phyloP scores from a whole-genome alignment of 2,329 filamentous ascomycete species.

The Ophiocordyceps camponoti-saundersi region DNA sequence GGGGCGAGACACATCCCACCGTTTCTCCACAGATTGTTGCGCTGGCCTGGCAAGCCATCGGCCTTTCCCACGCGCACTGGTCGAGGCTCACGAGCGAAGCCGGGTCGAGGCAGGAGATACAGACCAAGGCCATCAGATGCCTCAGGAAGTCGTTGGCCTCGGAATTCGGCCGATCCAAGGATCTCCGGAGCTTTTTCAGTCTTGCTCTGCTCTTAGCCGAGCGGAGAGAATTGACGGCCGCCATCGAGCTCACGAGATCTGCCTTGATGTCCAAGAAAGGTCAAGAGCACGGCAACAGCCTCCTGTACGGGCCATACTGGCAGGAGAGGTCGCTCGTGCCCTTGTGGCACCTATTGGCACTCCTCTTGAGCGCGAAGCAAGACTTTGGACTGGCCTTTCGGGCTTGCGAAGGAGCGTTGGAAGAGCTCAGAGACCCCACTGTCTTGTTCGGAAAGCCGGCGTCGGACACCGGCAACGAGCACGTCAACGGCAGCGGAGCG shows the following conservation, averaged over 20 bases:
- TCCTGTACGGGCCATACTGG: constrained; percentile 33
- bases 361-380: constrained; percentile 72
- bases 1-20: constrained; percentile 17
- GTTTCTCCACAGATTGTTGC: constrained; percentile 48
- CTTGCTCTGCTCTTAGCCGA: constrained; percentile 78
- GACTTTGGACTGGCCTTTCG: constrained; percentile 67
- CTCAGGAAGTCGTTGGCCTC: constrained; percentile 57
- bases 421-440: constrained; percentile 62
- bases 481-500: constrained; percentile 39
- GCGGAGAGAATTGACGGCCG: constrained; percentile 60
- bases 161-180: constrained; percentile 46
- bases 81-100: constrained; percentile 66
- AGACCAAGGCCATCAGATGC: constrained; percentile 59
- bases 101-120: constrained; percentile 51
- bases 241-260: constrained; percentile 67
- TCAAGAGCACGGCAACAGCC: constrained; percentile 23
- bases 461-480: constrained; percentile 43
- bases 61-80: constrained; percentile 75
- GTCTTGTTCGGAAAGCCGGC: constrained; percentile 51
- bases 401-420: constrained; percentile 79
- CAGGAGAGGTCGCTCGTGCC: constrained; percentile 54
- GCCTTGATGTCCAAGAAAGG: constrained; percentile 48
- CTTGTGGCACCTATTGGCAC: constrained; percentile 78
- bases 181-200: constrained; percentile 64
- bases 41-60: constrained; percentile 67